A percentile compares a stretch with the other conserved stretches of the same genome.
phyloP scores from a whole-genome alignment of 345 rosid species.

The Aurinia saxatilis region DNA sequence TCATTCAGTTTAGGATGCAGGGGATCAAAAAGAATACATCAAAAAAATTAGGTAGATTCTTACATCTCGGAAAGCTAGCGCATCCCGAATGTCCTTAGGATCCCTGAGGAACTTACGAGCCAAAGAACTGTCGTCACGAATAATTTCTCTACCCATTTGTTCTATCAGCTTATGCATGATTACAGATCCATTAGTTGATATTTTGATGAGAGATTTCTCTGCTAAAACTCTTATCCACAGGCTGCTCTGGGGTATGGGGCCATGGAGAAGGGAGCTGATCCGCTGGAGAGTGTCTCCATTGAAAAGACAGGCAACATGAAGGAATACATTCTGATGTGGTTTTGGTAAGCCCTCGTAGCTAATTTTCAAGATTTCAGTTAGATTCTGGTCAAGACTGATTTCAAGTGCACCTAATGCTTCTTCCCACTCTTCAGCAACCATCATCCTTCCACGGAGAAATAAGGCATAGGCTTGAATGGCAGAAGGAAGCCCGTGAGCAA shows the following conservation, averaged over 20 bases:
- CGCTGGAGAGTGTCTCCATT: slow-evolving; percentile 7
- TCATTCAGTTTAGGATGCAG: background rate
- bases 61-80: background rate
- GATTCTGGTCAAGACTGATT: background rate
- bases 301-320: slow-evolving; percentile 21
- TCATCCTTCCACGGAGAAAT: background rate
- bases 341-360: background rate
- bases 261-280: background rate
- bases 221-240: slow-evolving; percentile 1
- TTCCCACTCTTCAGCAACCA: slow-evolving; percentile 9
- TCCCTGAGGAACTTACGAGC: background rate
- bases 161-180: slow-evolving; percentile 7
- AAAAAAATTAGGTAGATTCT: background rate
- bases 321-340: background rate
- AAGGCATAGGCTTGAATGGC: slow-evolving; percentile 25
- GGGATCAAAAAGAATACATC: background rate
- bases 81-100: background rate
- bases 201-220: slow-evolving; percentile 10
- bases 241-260: background rate
- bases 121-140: background rate
- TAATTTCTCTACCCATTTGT: slow-evolving; percentile 15
- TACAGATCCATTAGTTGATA: background rate
- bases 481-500: slow-evolving; percentile 24
- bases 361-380: background rate
- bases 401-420: background rate